Conservation (phyloP, 164 flowering plant genomes). For the Euptelea pleiosperma region DNA sequence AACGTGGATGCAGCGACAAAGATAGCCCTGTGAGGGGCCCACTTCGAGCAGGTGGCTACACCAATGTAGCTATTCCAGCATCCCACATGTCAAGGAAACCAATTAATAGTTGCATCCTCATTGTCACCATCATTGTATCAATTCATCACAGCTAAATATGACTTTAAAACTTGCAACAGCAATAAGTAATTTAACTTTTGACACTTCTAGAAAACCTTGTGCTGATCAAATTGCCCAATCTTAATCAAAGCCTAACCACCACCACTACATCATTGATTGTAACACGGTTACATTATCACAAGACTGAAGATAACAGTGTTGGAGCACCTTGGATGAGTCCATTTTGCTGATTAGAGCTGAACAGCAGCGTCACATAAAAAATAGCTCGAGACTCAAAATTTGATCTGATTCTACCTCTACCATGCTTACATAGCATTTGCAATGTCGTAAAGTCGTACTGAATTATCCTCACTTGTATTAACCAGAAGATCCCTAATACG, state of each 20-base stretch:
- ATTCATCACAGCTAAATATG: too few species aligned
- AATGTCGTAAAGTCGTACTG: constrained; percentile 80
- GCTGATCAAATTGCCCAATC: too few species aligned
- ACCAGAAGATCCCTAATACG: constrained; percentile 88
- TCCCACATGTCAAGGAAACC: constrained; percentile 48
- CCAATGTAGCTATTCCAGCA: constrained; percentile 83
- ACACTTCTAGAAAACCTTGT: too few species aligned
- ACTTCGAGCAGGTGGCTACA: constrained; percentile 71
- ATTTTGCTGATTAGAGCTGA: too few species aligned
- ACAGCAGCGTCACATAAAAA: too few species aligned
- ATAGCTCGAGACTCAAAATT: too few species aligned
- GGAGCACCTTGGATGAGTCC: background rate
- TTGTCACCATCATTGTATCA: too few species aligned
- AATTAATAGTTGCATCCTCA: constrained; percentile 2
- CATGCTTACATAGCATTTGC: constrained; percentile 79
- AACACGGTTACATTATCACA: background rate
- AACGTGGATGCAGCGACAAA: constrained; percentile 82
- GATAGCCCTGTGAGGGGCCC: constrained; percentile 98
- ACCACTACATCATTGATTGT: background rate
- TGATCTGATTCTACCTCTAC: too few species aligned
- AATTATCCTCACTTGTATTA: constrained; percentile 90
- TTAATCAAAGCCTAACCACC: too few species aligned
- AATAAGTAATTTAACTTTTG: too few species aligned
- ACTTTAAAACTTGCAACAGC: too few species aligned
- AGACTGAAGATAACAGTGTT: background rate